These are phyloP conservation scores for Yarrowia keelungensis DNA, from an alignment of 805 yeast species.

Conservation along the genomic window DNA sequence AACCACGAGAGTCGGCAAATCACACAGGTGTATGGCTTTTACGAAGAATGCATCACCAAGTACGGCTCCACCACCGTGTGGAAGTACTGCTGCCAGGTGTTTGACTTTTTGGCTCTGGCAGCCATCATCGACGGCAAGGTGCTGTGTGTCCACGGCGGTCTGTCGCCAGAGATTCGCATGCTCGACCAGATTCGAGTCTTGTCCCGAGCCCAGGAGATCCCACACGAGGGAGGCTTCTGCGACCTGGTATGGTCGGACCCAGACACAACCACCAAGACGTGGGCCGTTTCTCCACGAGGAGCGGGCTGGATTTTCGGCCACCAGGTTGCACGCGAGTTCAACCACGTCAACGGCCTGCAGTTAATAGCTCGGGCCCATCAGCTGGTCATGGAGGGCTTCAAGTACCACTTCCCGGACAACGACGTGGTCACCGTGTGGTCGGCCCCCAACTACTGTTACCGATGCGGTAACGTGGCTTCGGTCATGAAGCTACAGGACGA, in stretches of 20 bases:
- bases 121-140: conserved; percentile 96
- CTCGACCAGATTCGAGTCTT: conserved; percentile 93
- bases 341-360: conserved; percentile 87
- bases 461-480: conserved; percentile 98
- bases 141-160: conserved; percentile 95
- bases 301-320: conserved; percentile 99
- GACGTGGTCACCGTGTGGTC: conserved; percentile 98
- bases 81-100: conserved; percentile 96
- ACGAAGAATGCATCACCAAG: conserved; percentile 92
- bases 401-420: conserved; percentile 93
- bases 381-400: conserved; percentile 97
- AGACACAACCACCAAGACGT: conserved; percentile 87
- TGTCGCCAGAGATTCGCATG: conserved; percentile 97
- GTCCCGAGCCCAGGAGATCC: conserved; percentile 96
- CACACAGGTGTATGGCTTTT: conserved; percentile 98
- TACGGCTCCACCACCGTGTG: conserved; percentile 95
- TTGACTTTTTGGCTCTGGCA: conserved; percentile 90
- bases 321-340: conserved; percentile 92
- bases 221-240: conserved; percentile 98
- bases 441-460: conserved; percentile 95
- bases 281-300: conserved; percentile 98
- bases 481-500: conserved; percentile 95
- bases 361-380: conserved; percentile 97
- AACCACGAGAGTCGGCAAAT: conserved; percentile 97
- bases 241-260: conserved; percentile 99